Evolutionary conservation across 2,329 filamentous ascomycete genomes (phyloP), one percentile per base, ranked within the genome.

Genomic region (Clarireedia paspali): DNA sequence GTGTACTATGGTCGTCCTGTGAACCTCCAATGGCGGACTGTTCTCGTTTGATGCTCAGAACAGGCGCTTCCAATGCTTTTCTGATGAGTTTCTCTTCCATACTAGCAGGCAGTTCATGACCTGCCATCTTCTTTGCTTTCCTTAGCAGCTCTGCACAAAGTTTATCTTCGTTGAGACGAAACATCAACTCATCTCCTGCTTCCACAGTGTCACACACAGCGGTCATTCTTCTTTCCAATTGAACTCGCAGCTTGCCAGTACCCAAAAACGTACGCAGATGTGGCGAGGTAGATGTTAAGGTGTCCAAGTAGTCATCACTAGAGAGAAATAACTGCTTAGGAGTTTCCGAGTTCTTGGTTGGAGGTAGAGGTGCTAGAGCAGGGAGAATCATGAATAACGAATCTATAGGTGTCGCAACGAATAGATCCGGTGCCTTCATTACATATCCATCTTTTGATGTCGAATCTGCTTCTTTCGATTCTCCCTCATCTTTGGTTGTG

Each of bases 71-170:
- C 5, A 99, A 75, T 2, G 81, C 80, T 65, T 86, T 86, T 51
- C 78, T 81, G 7, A 99, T 83, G 63, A 96, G 95, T 44, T 82
- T 85, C 47, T 94, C 88, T 68, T 96, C 92, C 77, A 99, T 80
- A 63, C 87, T 95, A 6, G 75, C 73, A 1, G 94, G 91, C 9
- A 97, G 73, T 0, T 84, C 82, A 1, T 72, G 74, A 4, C 74
- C 71, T n/a, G 78, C 76, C 77, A 95, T 87, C 5, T 76, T 77
- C 59, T 78, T 77, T 5, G 91, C 90, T 70, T 96, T 97, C 17
- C 71, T 67, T 6, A 91, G 60, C 0, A 97, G 67, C 55, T 85
- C 77, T 2, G 71, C 67, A 6, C 87, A 66, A 0, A 96, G 78
- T 67, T 91, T 95, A 12, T 77, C 73, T 65, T 88, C 79, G 63